Conservation (phyloP, 768 basidiomycete genomes). For the Pholiota conissans region DNA sequence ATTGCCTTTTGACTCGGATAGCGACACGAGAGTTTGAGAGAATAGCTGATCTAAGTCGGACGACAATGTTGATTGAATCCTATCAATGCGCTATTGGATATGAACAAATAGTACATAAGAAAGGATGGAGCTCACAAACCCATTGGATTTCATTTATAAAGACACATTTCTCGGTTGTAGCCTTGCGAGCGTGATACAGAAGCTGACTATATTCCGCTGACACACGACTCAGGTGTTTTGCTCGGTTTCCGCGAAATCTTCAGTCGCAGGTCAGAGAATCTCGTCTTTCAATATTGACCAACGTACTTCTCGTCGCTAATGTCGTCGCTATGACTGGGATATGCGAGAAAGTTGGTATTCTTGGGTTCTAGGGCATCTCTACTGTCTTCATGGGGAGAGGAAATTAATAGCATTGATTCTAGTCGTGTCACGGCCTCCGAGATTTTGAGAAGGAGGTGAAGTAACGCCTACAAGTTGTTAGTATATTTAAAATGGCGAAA, state of each 20-base stretch:
- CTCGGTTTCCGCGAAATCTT: slow-evolving; percentile 62
- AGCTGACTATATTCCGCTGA: slow-evolving; percentile 92
- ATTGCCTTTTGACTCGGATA: slow-evolving; percentile 49
- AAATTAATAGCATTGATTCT: slow-evolving; percentile 79
- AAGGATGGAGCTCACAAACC: slow-evolving; percentile 48
- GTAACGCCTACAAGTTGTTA: slow-evolving; percentile 55
- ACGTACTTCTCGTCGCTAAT: slow-evolving; percentile 44
- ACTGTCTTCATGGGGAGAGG: slow-evolving; percentile 48
- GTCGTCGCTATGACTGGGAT: slow-evolving; percentile 34
- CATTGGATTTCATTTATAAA: slow-evolving; percentile 86
- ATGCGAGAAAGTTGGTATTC: slow-evolving; percentile 30
- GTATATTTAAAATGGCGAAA: neutral
- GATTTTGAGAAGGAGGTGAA: slow-evolving; percentile 87
- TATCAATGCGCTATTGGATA: slow-evolving; percentile 63
- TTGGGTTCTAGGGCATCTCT: slow-evolving; percentile 33
- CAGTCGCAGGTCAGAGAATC: slow-evolving; percentile 7
- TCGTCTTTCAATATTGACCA: neutral
- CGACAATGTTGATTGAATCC: slow-evolving; percentile 81
- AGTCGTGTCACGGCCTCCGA: slow-evolving; percentile 89
- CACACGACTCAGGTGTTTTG: slow-evolving; percentile 81
- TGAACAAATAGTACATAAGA: slow-evolving; percentile 3
- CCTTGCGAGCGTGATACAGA: slow-evolving; percentile 86
- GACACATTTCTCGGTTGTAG: slow-evolving; percentile 69
- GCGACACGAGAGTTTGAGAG: slow-evolving; percentile 51
- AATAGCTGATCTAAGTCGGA: slow-evolving; percentile 87